A percentile compares a stretch with the other conserved stretches of the same genome.
phyloP scores from a whole-genome alignment of 225 moss, liverwort and hornwort species.

The Ulota crispa region DNA sequence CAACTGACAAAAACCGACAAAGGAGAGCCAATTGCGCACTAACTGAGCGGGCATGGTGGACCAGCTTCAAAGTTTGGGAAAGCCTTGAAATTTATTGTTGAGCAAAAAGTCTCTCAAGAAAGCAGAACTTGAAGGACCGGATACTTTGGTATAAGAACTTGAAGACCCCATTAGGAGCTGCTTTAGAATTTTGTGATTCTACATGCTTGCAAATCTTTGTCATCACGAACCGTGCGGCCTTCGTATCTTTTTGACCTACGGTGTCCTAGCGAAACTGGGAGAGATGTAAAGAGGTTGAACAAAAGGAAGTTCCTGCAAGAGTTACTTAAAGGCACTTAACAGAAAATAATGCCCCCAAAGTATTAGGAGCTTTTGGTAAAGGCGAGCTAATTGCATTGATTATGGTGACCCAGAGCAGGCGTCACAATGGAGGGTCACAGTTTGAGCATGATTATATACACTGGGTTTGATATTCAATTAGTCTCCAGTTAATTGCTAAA shows the following conservation, averaged over 20 bases:
- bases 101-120: not conserved
- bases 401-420: not conserved
- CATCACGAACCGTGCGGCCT: slow-evolving; percentile 2
- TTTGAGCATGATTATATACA: not conserved
- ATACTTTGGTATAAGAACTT: not conserved
- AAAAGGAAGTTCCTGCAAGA: not conserved
- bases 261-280: slow-evolving; percentile 1
- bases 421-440: not conserved
- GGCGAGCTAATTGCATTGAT: not conserved
- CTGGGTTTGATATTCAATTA: not conserved
- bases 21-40: slow-evolving; percentile 8
- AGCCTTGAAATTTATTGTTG: not conserved
- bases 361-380: not conserved
- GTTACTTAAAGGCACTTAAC: not conserved
- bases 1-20: not conserved
- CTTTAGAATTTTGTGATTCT: not conserved
- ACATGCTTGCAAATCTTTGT: slow-evolving; percentile 14
- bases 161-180: not conserved
- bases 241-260: slow-evolving; percentile 14
- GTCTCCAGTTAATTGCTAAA: not conserved
- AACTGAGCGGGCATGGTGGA: not conserved
- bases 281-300: no score
- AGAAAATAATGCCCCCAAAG: not conserved
- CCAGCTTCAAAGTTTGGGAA: not conserved
- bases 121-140: not conserved